These are phyloP conservation scores for Boletales sp. DNA, from an alignment of 768 basidiomycete genomes.

Conservation along the genomic window DNA sequence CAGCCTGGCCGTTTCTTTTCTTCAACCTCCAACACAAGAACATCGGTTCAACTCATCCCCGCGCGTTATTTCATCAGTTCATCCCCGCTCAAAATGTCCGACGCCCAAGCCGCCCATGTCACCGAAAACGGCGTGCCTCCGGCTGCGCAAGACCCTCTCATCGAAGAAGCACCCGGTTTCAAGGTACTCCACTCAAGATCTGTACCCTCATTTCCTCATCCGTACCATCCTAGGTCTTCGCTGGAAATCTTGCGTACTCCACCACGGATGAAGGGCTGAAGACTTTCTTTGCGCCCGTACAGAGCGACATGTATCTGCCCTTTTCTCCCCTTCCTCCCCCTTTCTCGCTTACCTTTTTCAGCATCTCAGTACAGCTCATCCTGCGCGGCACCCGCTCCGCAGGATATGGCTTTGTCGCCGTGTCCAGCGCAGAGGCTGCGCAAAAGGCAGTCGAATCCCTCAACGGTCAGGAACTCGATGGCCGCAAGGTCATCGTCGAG, in stretches of 20 bases:
- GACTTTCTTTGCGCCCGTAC: constrained; percentile 88
- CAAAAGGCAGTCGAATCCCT: constrained; percentile 82
- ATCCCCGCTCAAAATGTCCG: constrained; percentile 71
- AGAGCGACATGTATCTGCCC: constrained; percentile 76
- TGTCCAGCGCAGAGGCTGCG: constrained; percentile 76
- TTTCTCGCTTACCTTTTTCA: constrained; percentile 30
- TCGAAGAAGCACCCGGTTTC: constrained; percentile 75
- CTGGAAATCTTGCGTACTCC: constrained; percentile 92
- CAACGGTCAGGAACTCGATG: constrained; percentile 86
- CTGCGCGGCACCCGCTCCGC: constrained; percentile 80
- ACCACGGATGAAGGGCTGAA: constrained; percentile 94
- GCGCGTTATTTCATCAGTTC: constrained; percentile 39
- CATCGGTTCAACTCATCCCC: constrained; percentile 64
- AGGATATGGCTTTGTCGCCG: constrained; percentile 91
- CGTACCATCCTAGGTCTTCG: constrained; percentile 65
- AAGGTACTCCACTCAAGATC: constrained; percentile 49
- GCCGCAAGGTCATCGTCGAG: constrained; percentile 86
- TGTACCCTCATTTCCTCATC: constrained; percentile 12
- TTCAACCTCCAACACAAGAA: constrained; percentile 78
- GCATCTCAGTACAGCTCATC: constrained; percentile 83
- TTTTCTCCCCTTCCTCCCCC: neutral
- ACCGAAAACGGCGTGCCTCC: constrained; percentile 82
- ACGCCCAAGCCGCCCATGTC: constrained; percentile 84
- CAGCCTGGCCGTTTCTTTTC: constrained; percentile 36
- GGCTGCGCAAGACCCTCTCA: constrained; percentile 61